phyloP scores from a whole-genome alignment of 2,329 filamentous ascomycete genomes.

The Aphanocladium album region DNA sequence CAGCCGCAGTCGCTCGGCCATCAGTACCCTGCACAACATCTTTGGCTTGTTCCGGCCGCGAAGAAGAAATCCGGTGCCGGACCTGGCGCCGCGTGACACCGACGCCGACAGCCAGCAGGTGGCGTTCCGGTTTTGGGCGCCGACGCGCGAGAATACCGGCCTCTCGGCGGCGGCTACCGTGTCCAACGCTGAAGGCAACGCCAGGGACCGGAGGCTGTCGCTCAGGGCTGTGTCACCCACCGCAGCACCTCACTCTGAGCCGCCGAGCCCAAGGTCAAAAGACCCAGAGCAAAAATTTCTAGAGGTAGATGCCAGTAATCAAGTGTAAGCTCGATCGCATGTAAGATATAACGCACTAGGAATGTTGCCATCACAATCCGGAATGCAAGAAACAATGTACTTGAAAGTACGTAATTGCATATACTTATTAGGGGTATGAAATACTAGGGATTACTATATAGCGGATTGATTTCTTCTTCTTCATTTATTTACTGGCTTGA shows the following conservation, averaged over 20 bases:
- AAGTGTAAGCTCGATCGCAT: not conserved
- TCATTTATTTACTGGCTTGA: not conserved
- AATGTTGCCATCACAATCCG: not conserved
- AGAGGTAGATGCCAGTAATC: not conserved
- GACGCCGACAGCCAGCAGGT: not conserved
- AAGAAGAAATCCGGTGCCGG: not conserved
- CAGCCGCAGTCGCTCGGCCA: slow-evolving; percentile 12
- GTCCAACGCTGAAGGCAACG: too few relatives aligned
- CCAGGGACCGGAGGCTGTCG: not conserved
- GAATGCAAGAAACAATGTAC: too few relatives aligned
- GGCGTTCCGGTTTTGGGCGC: not conserved
- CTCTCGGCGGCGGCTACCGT: not conserved
- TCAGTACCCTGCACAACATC: not conserved
- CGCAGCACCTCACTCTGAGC: not conserved
- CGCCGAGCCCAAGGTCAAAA: not conserved
- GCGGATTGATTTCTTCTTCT: not conserved
- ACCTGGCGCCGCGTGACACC: not conserved
- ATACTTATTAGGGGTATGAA: slow-evolving; percentile 1
- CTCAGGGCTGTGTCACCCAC: not conserved
- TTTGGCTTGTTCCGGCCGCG: not conserved
- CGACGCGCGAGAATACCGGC: not conserved
- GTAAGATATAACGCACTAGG: not conserved
- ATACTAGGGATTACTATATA: not conserved
- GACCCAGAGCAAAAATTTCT: not conserved
- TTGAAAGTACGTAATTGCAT: not conserved